Evolutionary conservation across 441 rosid genomes (phyloP).

Genomic region (Geranium incanum): DNA sequence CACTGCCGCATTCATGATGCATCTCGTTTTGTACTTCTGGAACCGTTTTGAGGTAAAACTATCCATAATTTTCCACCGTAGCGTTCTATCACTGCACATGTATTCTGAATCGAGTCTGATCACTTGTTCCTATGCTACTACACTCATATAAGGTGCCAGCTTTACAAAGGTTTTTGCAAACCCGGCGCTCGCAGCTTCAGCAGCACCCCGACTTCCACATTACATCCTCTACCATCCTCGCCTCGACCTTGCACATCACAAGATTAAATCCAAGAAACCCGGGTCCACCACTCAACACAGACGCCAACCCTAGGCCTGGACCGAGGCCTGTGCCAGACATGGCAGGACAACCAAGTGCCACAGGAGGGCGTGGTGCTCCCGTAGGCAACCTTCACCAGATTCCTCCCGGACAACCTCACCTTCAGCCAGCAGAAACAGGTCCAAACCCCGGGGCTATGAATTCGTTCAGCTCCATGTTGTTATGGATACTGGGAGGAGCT

Average conservation of each 20-base stretch:
- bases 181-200: slow-evolving; percentile 64
- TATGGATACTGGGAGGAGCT: slow-evolving; percentile 93
- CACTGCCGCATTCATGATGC: slow-evolving; percentile 84
- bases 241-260: slow-evolving; percentile 88
- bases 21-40: slow-evolving; percentile 92
- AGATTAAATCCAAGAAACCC: slow-evolving; percentile 62
- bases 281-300: slow-evolving; percentile 34
- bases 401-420: slow-evolving; percentile 32
- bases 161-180: slow-evolving; percentile 73
- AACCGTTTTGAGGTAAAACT: slow-evolving; percentile 85
- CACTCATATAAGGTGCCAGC: slow-evolving; percentile 63
- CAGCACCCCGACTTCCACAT: slow-evolving; percentile 88
- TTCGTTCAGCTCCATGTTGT: slow-evolving; percentile 69
- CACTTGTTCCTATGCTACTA: background rate
- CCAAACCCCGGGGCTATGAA: slow-evolving; percentile 59
- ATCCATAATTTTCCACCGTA: background rate
- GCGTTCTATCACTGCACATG: background rate
- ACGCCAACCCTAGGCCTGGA: slow-evolving; percentile 33
- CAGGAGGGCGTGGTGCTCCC: slow-evolving; percentile 19
- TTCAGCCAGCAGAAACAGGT: slow-evolving; percentile 41
- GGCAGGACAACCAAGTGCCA: slow-evolving; percentile 25
- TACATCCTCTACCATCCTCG: slow-evolving; percentile 89
- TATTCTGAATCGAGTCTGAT: background rate
- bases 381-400: slow-evolving; percentile 34
- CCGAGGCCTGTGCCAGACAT: slow-evolving; percentile 41